A percentile compares a stretch with the other conserved stretches of the same genome.
Conservation (phyloP, 1,139 yeast species). For the Yarrowia galli region DNA sequence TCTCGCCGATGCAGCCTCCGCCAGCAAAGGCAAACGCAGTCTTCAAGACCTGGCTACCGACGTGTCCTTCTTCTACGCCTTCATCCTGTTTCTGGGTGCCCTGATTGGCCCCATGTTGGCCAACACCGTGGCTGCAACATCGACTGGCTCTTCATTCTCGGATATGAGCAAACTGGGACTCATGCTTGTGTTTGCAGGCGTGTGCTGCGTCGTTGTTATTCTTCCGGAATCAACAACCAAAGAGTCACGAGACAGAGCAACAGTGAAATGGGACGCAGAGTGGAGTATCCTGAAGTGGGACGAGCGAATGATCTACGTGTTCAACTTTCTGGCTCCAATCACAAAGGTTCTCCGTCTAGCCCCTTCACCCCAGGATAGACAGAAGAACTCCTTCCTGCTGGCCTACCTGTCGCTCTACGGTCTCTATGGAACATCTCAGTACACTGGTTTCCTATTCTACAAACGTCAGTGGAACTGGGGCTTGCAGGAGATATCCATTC, state of each 20-base stretch:
- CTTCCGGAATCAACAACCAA: constrained; percentile 29
- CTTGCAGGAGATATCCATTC: constrained; percentile 8
- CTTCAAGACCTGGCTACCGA: constrained; percentile 20
- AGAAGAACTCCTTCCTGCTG: neutral
- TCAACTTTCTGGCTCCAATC: constrained; percentile 10
- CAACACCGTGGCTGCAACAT: neutral
- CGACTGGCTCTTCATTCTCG: neutral
- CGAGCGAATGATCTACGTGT: neutral
- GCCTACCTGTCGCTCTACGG: constrained; percentile 14
- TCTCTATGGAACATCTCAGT: constrained; percentile 14
- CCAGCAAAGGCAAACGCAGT: constrained; percentile 15
- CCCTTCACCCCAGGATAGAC: constrained; percentile 12
- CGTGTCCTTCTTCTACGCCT: constrained; percentile 33
- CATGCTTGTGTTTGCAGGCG: constrained; percentile 19
- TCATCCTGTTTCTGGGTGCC: constrained; percentile 12
- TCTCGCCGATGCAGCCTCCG: constrained; percentile 22
- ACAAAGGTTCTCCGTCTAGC: constrained; percentile 4
- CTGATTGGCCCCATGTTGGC: constrained; percentile 27
- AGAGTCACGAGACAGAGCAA: constrained; percentile 22
- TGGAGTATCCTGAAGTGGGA: constrained; percentile 3
- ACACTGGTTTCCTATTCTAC: constrained; percentile 21
- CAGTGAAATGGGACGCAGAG: constrained; percentile 26
- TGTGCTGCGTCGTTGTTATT: constrained; percentile 10
- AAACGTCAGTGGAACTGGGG: constrained; percentile 36
- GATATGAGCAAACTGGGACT: constrained; percentile 29